Evolutionary conservation across 176 grass and related monocot species (phyloP).

Genomic region (Dactylis glomerata): DNA sequence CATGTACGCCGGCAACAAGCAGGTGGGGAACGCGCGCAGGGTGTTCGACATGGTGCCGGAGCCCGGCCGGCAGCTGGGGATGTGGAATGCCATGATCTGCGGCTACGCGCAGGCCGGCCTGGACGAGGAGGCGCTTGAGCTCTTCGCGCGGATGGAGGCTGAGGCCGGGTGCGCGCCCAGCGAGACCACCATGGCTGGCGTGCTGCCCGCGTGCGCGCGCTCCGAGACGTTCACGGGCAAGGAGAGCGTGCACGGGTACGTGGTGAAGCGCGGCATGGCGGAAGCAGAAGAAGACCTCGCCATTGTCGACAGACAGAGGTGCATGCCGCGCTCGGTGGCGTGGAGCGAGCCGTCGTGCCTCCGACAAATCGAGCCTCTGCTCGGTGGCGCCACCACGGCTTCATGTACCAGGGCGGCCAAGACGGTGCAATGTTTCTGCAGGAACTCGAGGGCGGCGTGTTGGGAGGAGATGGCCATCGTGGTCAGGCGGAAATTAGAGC

Average conservation of each 20-base stretch:
- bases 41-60: constrained; percentile 56
- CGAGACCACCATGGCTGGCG: constrained; percentile 80
- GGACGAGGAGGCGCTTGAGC: constrained; percentile 60
- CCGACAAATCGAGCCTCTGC: no score
- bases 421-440: no score
- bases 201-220: constrained; percentile 66
- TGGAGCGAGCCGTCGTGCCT: no score
- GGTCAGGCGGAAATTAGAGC: no score
- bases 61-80: constrained; percentile 40
- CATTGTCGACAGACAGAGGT: neutral
- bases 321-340: constrained; percentile 64
- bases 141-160: constrained; percentile 67
- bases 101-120: constrained; percentile 78
- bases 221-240: constrained; percentile 61
- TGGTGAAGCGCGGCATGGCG: constrained; percentile 72
- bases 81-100: constrained; percentile 96
- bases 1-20: constrained; percentile 77
- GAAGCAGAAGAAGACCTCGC: neutral
- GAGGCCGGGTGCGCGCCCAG: constrained; percentile 57
- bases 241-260: constrained; percentile 83
- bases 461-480: no score
- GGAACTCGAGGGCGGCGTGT: no score
- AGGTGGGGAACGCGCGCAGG: constrained; percentile 33
- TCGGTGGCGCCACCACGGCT: no score
- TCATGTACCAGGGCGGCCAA: no score